Evolutionary conservation across 441 rosid genomes (phyloP).

Genomic region (Adansonia rubrostipa): DNA sequence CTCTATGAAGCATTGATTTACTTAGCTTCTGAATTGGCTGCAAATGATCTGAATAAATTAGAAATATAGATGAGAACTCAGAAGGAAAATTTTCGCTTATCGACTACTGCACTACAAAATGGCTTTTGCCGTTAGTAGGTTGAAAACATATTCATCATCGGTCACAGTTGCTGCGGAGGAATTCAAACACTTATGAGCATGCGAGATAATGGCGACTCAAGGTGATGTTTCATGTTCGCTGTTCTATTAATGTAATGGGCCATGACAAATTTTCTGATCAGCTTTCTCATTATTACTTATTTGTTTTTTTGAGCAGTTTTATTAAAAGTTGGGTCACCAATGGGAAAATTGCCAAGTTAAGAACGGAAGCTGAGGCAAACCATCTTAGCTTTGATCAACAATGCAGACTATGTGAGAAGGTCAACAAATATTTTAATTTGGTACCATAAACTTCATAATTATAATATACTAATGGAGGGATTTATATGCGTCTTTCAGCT

Average conservation of each 20-base stretch:
- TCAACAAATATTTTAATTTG: slow-evolving; percentile 11
- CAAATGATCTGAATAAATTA: too few species aligned
- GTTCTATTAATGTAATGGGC: not conserved
- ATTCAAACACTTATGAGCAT: slow-evolving; percentile 63
- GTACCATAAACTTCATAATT: not conserved
- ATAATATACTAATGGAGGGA: not conserved
- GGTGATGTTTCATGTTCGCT: slow-evolving; percentile 27
- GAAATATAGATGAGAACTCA: too few species aligned
- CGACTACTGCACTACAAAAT: too few species aligned
- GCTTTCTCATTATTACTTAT: slow-evolving; percentile 14
- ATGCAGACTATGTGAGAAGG: slow-evolving; percentile 69
- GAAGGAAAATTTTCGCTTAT: too few species aligned
- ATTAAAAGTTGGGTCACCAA: slow-evolving; percentile 62
- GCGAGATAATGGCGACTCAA: slow-evolving; percentile 43
- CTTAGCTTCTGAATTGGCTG: too few species aligned
- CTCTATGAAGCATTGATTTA: too few species aligned
- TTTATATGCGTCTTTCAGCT: not conserved
- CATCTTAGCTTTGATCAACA: slow-evolving; percentile 63
- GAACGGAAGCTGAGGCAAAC: slow-evolving; percentile 45
- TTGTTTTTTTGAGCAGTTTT: slow-evolving; percentile 38
- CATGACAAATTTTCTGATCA: not conserved
- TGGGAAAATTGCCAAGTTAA: slow-evolving; percentile 55
- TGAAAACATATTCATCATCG: slow-evolving; percentile 62
- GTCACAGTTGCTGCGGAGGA: slow-evolving; percentile 73
- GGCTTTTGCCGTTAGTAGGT: slow-evolving; percentile 42